A percentile compares a stretch with the other conserved stretches of the same genome.
Conservation (phyloP, 805 yeast species). For the Saccharomyces eubayanus region DNA sequence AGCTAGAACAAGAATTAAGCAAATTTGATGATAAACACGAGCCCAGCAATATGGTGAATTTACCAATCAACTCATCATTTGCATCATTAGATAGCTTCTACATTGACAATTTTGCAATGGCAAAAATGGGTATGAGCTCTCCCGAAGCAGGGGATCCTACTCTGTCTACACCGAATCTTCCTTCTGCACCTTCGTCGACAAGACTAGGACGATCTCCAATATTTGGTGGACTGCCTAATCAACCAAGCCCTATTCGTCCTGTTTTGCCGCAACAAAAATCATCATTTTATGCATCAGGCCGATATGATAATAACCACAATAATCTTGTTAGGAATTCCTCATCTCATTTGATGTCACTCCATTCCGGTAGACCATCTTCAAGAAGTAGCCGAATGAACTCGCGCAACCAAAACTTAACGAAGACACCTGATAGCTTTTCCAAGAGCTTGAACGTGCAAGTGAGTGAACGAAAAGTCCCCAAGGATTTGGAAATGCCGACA, state of each 20-base stretch:
- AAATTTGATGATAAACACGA: conserved; percentile 19
- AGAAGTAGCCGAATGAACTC: not conserved
- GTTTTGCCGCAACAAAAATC: not conserved
- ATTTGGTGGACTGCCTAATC: conserved; percentile 1
- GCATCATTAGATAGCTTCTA: conserved; percentile 60
- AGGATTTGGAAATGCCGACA: not conserved
- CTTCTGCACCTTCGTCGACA: not conserved
- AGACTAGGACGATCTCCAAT: not conserved
- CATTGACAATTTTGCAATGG: conserved; percentile 41
- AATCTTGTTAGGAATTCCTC: conserved; percentile 5
- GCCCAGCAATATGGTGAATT: conserved; percentile 44
- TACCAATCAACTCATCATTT: conserved; percentile 60
- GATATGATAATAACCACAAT: not conserved
- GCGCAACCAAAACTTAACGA: not conserved
- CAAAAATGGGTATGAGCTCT: conserved; percentile 12
- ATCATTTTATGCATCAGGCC: not conserved
- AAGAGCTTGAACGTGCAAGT: not conserved
- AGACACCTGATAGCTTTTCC: not conserved
- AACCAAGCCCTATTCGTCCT: not conserved
- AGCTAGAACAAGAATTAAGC: conserved; percentile 19
- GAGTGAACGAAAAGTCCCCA: not conserved
- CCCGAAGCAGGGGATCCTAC: not conserved
- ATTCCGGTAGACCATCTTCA: conserved; percentile 6
- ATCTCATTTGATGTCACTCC: conserved; percentile 5
- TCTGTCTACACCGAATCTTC: not conserved